Conservation (phyloP, 2,329 filamentous ascomycete genomes). For the Microdochium paspali region DNA sequence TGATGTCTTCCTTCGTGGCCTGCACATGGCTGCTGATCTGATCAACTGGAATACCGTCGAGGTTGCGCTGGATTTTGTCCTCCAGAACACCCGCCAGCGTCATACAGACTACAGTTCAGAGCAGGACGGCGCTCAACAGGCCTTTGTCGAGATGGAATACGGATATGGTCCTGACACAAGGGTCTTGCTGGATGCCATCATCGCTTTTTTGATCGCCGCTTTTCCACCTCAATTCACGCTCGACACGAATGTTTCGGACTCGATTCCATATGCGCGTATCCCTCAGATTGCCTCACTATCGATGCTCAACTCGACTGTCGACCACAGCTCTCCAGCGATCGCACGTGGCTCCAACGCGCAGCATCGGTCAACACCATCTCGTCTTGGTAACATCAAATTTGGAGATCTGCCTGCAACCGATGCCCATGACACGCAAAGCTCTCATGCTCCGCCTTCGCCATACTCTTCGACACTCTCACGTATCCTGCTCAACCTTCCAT, state of each 20-base stretch:
- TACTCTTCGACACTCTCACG: constrained; percentile 46
- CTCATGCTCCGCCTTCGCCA: not conserved
- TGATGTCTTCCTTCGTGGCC: constrained; percentile 44
- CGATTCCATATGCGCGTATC: constrained; percentile 28
- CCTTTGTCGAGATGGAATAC: constrained; percentile 21
- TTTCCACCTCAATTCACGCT: constrained; percentile 53
- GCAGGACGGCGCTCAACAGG: constrained; percentile 5
- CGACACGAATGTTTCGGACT: constrained; percentile 32
- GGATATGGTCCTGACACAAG: constrained; percentile 46
- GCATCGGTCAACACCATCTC: constrained; percentile 31
- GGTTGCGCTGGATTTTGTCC: constrained; percentile 45
- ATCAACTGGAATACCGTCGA: constrained; percentile 56
- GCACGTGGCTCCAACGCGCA: constrained; percentile 24
- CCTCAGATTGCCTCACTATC: constrained; percentile 29
- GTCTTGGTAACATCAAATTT: constrained; percentile 58
- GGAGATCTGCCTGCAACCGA: constrained; percentile 46
- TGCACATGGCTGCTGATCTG: constrained; percentile 48
- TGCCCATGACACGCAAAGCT: not conserved
- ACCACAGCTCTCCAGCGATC: constrained; percentile 24
- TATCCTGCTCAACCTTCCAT: constrained; percentile 61
- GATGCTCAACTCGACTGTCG: constrained; percentile 21
- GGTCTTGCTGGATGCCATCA: constrained; percentile 41
- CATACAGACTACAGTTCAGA: constrained; percentile 15
- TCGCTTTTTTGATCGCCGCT: constrained; percentile 50
- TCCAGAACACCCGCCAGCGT: constrained; percentile 30